Evolutionary conservation across 345 rosid species (phyloP).

Genomic region (Ceriops decandra): DNA sequence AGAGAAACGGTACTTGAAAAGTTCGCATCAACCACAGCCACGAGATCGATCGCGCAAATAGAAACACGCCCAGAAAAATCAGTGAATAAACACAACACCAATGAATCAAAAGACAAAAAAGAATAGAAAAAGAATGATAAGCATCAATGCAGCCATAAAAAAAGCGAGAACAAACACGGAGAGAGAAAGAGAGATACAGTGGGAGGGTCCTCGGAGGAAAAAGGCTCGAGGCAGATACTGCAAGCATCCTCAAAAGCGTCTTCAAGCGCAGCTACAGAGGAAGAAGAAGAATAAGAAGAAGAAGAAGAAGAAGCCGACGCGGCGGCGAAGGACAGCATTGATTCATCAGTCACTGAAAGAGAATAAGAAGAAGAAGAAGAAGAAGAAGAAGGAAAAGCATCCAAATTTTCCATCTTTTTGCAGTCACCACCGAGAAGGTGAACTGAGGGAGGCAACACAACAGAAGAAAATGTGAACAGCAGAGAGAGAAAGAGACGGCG

Average conservation of each 20-base stretch:
- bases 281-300: no score
- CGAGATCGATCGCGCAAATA: no score
- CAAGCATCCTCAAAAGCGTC: conserved; percentile 60
- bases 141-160: no score
- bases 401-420: neutral
- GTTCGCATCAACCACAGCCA: no score
- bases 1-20: no score
- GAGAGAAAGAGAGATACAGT: conserved; percentile 34
- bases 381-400: neutral
- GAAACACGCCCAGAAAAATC: no score
- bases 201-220: conserved; percentile 55
- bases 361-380: conserved; percentile 18
- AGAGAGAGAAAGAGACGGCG: neutral
- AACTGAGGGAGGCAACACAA: neutral
- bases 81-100: no score
- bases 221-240: conserved; percentile 79
- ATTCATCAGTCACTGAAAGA: conserved; percentile 19
- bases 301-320: conserved; percentile 12
- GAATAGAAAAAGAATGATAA: no score
- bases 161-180: neutral
- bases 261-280: conserved; percentile 24
- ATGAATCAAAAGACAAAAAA: no score
- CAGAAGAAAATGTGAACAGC: conserved; percentile 29
- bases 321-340: conserved; percentile 20
- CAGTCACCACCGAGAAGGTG: neutral